Percentiles rank a stretch among this genome's conserved stretches.
Evolutionary conservation across 305 asterid genomes (phyloP).

Genomic region (Vinca major): DNA sequence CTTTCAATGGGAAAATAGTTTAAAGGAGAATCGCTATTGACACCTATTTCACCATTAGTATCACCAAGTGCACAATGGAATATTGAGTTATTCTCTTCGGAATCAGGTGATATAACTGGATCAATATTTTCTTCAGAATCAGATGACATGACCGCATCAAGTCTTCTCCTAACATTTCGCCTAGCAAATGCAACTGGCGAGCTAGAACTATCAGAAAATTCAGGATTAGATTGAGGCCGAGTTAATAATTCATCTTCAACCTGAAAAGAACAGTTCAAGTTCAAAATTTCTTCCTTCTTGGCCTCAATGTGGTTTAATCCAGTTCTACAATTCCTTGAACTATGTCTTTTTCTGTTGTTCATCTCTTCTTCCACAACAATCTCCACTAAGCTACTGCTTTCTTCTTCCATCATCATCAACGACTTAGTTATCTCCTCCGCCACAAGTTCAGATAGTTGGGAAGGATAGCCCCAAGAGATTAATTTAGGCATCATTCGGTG

Average conservation of each 20-base stretch:
- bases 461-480: slow-evolving; percentile 51
- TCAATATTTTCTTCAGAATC: slow-evolving; percentile 72
- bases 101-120: slow-evolving; percentile 65
- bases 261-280: slow-evolving; percentile 34
- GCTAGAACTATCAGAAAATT: slow-evolving; percentile 45
- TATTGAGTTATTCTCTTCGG: slow-evolving; percentile 53
- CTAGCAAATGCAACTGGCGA: slow-evolving; percentile 51
- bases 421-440: slow-evolving; percentile 64
- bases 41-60: slow-evolving; percentile 28
- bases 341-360: slow-evolving; percentile 17
- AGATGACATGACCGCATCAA: slow-evolving; percentile 53
- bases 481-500: slow-evolving; percentile 58
- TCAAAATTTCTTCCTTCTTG: slow-evolving; percentile 66
- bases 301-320: slow-evolving; percentile 32
- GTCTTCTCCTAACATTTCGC: slow-evolving; percentile 42
- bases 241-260: slow-evolving; percentile 39
- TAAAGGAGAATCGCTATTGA: slow-evolving; percentile 23
- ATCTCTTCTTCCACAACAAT: slow-evolving; percentile 29
- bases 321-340: background rate
- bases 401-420: slow-evolving; percentile 34
- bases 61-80: slow-evolving; percentile 28
- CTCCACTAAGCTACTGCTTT: slow-evolving; percentile 28
- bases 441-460: slow-evolving; percentile 70
- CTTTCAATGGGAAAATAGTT: slow-evolving; percentile 28
- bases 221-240: slow-evolving; percentile 30